Percentiles rank a stretch among this genome's conserved stretches.
These are phyloP conservation scores for Solanum bulbocastanum DNA, from an alignment of 257 asterid species.

Conservation along the genomic window DNA sequence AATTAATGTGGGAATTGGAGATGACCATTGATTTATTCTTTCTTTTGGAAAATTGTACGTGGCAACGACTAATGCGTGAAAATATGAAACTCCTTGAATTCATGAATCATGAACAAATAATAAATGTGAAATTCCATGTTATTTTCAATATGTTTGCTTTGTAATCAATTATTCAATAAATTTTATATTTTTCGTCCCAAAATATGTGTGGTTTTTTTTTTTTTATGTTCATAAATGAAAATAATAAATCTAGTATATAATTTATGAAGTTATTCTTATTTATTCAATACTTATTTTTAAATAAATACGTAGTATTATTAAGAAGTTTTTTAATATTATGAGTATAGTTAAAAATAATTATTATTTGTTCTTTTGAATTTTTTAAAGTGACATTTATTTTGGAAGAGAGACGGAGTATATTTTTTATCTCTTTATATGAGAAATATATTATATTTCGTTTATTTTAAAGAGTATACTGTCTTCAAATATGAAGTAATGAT, in stretches of 20 bases:
- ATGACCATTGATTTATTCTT: not conserved
- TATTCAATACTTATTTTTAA: too few species aligned
- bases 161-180: not conserved
- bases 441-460: not conserved
- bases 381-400: not conserved
- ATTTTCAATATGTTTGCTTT: not conserved
- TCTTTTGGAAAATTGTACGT: not conserved
- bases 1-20: not conserved
- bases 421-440: not conserved
- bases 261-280: too few species aligned
- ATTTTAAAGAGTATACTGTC: not conserved
- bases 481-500: not conserved
- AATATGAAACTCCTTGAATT: not conserved
- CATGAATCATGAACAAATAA: not conserved
- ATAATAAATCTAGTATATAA: not conserved
- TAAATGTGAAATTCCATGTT: not conserved
- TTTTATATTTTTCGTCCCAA: not conserved
- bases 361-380: too few species aligned
- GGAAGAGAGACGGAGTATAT: not conserved
- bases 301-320: too few species aligned
- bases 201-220: too few species aligned
- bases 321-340: too few species aligned
- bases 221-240: too few species aligned
- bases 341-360: not conserved
- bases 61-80: not conserved